Conservation (phyloP, 805 yeast species). For the Nakazawaea laoshanensis region DNA sequence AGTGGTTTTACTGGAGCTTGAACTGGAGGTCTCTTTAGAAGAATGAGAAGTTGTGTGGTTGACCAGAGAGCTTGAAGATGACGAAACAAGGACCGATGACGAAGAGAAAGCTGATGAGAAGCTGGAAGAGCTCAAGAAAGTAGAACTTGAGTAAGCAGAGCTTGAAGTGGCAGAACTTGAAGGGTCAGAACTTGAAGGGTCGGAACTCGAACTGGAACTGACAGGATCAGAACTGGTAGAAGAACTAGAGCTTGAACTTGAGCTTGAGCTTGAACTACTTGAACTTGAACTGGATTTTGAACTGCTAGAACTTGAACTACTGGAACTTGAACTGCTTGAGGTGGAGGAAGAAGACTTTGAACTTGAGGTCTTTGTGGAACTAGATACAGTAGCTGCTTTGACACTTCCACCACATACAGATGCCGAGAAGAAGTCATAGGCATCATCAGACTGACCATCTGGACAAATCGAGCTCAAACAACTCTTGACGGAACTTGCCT, state of each 20-base stretch:
- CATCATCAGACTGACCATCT: conserved; percentile 45
- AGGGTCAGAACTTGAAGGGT: conserved; percentile 18
- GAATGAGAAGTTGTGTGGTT: conserved; percentile 18
- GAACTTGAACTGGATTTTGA: conserved; percentile 19
- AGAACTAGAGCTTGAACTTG: background rate
- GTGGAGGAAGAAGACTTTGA: conserved; percentile 23
- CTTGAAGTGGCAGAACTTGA: conserved; percentile 13
- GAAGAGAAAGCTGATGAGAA: conserved; percentile 21
- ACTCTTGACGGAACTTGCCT: conserved; percentile 40
- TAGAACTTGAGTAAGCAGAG: conserved; percentile 11
- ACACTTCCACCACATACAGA: conserved; percentile 31
- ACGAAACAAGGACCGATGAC: conserved; percentile 17
- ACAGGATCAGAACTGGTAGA: background rate
- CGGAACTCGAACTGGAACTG: conserved; percentile 14
- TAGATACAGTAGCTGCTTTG: conserved; percentile 17
- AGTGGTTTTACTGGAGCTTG: conserved; percentile 13
- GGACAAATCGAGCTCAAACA: conserved; percentile 73
- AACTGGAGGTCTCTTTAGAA: conserved; percentile 17
- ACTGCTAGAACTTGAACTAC: conserved; percentile 19
- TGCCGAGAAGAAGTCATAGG: conserved; percentile 53
- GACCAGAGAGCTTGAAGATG: conserved; percentile 18
- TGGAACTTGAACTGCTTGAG: conserved; percentile 22
- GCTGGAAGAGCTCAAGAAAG: conserved; percentile 20
- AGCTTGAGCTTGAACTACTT: conserved; percentile 15
- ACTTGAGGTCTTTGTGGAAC: conserved; percentile 22